Conservation (phyloP, 2,329 filamentous ascomycete genomes). For the Aureobasidium sp. region DNA sequence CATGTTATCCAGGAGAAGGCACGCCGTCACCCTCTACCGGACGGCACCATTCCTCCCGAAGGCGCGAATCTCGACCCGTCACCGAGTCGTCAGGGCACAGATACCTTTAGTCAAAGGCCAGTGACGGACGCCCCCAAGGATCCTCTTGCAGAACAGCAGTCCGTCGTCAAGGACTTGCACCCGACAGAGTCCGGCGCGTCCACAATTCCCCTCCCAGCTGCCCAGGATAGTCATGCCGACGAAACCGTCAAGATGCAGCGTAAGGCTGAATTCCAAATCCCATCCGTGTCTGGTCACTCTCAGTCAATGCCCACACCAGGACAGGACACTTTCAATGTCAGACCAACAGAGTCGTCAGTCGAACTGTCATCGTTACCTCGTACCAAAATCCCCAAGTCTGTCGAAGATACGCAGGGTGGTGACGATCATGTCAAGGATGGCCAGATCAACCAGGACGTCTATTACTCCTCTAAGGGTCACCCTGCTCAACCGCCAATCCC, state of each 20-base stretch:
- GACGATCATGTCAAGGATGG: conserved; percentile 36
- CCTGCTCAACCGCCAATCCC: conserved; percentile 20
- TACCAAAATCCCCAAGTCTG: conserved; percentile 48
- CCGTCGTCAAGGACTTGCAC: conserved; percentile 27
- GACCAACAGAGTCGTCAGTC: conserved; percentile 40
- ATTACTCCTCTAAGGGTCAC: conserved; percentile 30
- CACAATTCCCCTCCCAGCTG: conserved; percentile 33
- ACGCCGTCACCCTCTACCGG: conserved; percentile 38
- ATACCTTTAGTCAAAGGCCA: conserved; percentile 29
- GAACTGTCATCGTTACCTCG: conserved; percentile 48
- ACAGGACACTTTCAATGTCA: conserved; percentile 51
- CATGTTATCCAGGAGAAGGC: conserved; percentile 42
- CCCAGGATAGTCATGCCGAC: conserved; percentile 24
- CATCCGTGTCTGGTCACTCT: conserved; percentile 42
- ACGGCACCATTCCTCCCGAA: conserved; percentile 44
- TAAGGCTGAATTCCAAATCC: conserved; percentile 44
- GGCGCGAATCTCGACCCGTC: conserved; percentile 26
- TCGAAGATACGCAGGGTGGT: conserved; percentile 40
- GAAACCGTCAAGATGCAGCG: conserved; percentile 42
- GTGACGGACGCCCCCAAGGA: conserved; percentile 32
- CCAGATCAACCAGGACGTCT: conserved; percentile 50
- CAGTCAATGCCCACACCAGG: conserved; percentile 32
- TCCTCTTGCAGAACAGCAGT: conserved; percentile 26
- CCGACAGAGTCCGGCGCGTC: conserved; percentile 34
- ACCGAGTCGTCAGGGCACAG: conserved; percentile 25